A percentile compares a stretch with the other conserved stretches of the same genome.
phyloP scores from a whole-genome alignment of 257 asterid species.

The Solanum pennellii region DNA sequence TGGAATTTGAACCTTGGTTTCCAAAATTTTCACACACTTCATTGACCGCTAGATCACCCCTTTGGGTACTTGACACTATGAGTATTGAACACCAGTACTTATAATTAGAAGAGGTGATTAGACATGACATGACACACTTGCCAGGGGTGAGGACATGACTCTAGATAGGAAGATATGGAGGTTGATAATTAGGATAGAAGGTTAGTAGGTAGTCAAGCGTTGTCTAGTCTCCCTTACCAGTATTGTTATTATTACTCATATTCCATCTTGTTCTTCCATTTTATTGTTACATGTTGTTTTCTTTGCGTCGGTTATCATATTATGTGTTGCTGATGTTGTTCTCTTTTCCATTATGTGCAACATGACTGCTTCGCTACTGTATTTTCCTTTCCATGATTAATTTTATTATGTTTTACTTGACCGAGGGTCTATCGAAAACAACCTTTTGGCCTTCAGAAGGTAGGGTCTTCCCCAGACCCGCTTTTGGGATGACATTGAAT shows the following conservation, averaged over 20 bases:
- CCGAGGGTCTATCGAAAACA: background rate
- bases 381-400: background rate
- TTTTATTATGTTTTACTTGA: background rate
- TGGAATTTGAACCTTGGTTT: background rate
- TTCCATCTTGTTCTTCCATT: background rate
- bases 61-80: background rate
- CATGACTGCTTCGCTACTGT: background rate
- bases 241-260: background rate
- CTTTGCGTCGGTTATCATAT: background rate
- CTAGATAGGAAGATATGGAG: background rate
- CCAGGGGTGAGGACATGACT: too few relatives aligned
- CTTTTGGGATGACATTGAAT: background rate
- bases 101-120: too few relatives aligned
- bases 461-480: background rate
- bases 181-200: background rate
- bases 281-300: background rate
- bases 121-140: too few relatives aligned
- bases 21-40: background rate
- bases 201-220: background rate
- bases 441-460: background rate
- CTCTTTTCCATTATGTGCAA: background rate
- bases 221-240: background rate
- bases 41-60: background rate
- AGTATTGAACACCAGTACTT: background rate
- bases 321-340: background rate